Evolutionary conservation across 495 filamentous ascomycete species (phyloP), one percentile per base, ranked within the genome.

Genomic region (Acidiella bohemica): DNA sequence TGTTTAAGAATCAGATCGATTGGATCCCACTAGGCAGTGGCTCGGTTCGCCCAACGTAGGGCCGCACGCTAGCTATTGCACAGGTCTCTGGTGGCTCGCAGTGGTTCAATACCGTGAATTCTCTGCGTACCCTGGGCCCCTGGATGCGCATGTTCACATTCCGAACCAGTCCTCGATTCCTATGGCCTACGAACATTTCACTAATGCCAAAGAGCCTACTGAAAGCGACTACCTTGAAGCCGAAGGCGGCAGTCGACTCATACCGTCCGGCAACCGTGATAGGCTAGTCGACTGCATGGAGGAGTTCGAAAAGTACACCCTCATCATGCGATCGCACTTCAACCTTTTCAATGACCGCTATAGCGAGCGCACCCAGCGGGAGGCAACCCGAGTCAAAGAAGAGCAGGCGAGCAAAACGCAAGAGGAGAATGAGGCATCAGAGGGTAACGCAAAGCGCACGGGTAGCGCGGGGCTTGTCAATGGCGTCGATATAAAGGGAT

Each of bases 71-170:
- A 0, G 68, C 72, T 2, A 67, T 83, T 33, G 69, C 71, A 0
- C 73, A 80, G 46, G 75, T 83, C 2, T 72, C 62, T 36, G 77
- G 78, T 24, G 78, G 78, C 2, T 75, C 69, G 3, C 78, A 84
- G 51, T 76, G 71, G 0, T 84, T 84, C 61, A 82, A 84, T 43
- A 70, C 77, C 0, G 75, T 82, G n/a, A 84, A 84, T 56, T 67
- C 71, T 10, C 58, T 84, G 33, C 68, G 78, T 1, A 70, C 82
- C 21, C 62, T 84, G 0, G 79, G 78, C 5, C 67, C 78, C 8
- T 82, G 77, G 79, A 84, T 84, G 78, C 67, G 79, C 22, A 84
- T 82, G 79, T 82, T 80, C 46, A 67, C 1, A 80, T 82, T 31
- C 71, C 74, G 2, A 84, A 84, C 49, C 77, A 84, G 57, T 73